Conservation (phyloP, 1,284 basidiomycete genomes). For the Ceratobasidium sp. region DNA sequence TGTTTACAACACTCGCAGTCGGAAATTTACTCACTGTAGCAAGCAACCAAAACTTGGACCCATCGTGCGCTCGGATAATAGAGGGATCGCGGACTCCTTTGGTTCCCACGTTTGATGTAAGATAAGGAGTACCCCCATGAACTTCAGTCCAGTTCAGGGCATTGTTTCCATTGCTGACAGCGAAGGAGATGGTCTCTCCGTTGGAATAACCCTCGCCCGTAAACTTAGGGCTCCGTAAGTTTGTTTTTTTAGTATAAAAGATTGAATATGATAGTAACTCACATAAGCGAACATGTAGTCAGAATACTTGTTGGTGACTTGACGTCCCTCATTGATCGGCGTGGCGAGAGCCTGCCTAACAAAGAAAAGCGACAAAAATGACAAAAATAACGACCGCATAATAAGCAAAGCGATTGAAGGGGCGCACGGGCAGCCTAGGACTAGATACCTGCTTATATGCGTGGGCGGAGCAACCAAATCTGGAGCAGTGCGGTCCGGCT, state of each 20-base stretch:
- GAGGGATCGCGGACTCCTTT: constrained; percentile 37
- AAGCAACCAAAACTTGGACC: constrained; percentile 38
- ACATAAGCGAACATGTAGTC: constrained; percentile 40
- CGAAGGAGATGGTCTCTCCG: constrained; percentile 36
- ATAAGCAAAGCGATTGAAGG: not conserved
- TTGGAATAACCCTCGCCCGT: constrained; percentile 38
- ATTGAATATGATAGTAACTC: not conserved
- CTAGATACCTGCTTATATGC: not conserved
- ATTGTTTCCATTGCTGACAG: constrained; percentile 38
- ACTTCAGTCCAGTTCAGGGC: constrained; percentile 36
- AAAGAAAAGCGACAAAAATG: constrained; percentile 1
- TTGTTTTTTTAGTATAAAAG: not conserved
- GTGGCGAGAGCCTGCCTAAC: not conserved
- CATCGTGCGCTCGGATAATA: constrained; percentile 23
- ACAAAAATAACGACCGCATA: not conserved
- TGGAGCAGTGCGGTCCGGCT: not conserved
- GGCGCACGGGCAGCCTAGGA: not conserved
- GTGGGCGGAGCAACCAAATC: not conserved
- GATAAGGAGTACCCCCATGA: constrained; percentile 32
- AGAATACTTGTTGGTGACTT: constrained; percentile 19
- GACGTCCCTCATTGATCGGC: constrained; percentile 3
- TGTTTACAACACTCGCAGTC: not conserved
- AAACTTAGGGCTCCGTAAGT: not conserved
- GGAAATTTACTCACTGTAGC: constrained; percentile 11
- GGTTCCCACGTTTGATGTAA: constrained; percentile 29